These are phyloP conservation scores for Camellia japonica DNA, from an alignment of 148 eudicot species.

Conservation along the genomic window DNA sequence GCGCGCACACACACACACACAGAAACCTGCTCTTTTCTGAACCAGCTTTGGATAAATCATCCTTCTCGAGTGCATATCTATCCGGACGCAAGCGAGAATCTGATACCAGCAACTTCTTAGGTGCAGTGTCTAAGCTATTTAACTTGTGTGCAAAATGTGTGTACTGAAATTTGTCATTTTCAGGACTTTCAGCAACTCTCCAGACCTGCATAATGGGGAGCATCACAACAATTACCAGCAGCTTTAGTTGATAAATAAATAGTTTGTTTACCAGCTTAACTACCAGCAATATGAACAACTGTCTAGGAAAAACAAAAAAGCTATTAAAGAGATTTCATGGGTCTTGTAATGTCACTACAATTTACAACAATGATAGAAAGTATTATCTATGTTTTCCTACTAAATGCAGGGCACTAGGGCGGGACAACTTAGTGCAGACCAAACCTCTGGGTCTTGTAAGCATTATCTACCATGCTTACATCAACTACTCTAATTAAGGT, in stretches of 20 bases:
- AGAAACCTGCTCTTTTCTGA: constrained; percentile 81
- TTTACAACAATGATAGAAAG: background rate
- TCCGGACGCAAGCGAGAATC: constrained; percentile 92
- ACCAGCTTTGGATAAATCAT: constrained; percentile 77
- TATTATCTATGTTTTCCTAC: background rate
- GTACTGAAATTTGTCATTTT: constrained; percentile 73
- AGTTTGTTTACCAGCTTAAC: background rate
- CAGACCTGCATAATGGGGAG: constrained; percentile 47
- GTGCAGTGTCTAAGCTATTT: constrained; percentile 83
- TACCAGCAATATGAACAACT: background rate
- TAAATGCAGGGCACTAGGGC: background rate
- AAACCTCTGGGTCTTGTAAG: background rate
- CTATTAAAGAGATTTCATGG: background rate
- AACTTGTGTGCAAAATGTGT: constrained; percentile 83
- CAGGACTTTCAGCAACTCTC: constrained; percentile 71
- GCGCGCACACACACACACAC: constrained; percentile 15
- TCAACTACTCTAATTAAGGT: background rate
- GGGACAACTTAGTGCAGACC: background rate
- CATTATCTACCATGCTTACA: background rate
- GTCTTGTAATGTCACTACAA: background rate
- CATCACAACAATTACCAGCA: background rate
- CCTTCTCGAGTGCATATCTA: constrained; percentile 83
- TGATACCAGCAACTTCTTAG: constrained; percentile 71
- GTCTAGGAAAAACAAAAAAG: background rate
- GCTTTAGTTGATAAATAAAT: background rate